Evolutionary conservation across 2,329 filamentous ascomycete species (phyloP).

Genomic region (Pseudogymnoascus sp.): DNA sequence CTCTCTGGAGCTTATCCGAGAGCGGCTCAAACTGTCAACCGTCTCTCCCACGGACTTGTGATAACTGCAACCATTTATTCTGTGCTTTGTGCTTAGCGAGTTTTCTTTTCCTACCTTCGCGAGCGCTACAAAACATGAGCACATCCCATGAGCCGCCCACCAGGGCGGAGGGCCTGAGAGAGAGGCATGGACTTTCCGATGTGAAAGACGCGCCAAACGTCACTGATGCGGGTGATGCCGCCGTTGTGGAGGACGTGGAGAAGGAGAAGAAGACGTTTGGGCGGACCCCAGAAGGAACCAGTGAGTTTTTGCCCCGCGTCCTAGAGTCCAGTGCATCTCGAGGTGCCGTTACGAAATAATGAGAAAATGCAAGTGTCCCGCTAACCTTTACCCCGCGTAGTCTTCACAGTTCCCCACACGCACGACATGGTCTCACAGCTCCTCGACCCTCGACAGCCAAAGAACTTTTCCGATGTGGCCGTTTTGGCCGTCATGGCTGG

Average conservation of each 20-base stretch:
- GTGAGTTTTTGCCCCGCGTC: slow-evolving; percentile 46
- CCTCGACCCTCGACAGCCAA: slow-evolving; percentile 86
- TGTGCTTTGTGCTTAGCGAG: slow-evolving; percentile 4
- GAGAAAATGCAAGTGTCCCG: slow-evolving; percentile 9
- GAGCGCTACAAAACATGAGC: background rate
- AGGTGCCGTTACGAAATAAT: background rate
- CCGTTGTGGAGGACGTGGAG: slow-evolving; percentile 27
- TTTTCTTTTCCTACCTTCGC: background rate
- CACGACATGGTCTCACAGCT: slow-evolving; percentile 99
- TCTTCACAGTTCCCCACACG: slow-evolving; percentile 90
- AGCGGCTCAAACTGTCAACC: slow-evolving; percentile 5
- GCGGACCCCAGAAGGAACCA: slow-evolving; percentile 79
- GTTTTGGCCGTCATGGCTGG: slow-evolving; percentile 71
- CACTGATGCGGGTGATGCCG: background rate
- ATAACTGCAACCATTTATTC: slow-evolving; percentile 5
- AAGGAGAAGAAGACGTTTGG: slow-evolving; percentile 75
- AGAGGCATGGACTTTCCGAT: background rate
- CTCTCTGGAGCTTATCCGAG: slow-evolving; percentile 3
- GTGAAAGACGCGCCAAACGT: background rate
- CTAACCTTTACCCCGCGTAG: slow-evolving; percentile 37
- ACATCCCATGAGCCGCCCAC: slow-evolving; percentile 6
- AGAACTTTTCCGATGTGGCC: slow-evolving; percentile 79
- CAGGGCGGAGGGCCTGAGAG: slow-evolving; percentile 6
- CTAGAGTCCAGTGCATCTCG: background rate
- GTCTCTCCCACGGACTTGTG: background rate